Percentiles rank a stretch among this genome's conserved stretches.
These are phyloP conservation scores for Pseudocercospora vitis DNA, from an alignment of 2,329 filamentous ascomycete genomes.

Conservation along the genomic window DNA sequence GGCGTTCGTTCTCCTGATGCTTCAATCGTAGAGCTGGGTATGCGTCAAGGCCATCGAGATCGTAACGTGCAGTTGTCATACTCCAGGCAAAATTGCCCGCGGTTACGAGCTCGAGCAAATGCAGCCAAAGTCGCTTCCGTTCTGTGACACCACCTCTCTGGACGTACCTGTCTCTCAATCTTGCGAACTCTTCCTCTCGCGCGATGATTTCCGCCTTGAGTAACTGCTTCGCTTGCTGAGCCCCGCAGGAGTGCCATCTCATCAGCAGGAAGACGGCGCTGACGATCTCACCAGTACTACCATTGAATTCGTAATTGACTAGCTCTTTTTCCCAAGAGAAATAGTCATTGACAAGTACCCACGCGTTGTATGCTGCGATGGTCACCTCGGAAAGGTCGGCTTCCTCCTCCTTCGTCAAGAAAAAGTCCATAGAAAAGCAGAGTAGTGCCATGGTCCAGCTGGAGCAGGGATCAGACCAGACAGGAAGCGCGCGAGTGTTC, in stretches of 20 bases:
- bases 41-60: slow-evolving; percentile 6
- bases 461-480: background rate
- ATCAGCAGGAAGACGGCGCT: slow-evolving; percentile 14
- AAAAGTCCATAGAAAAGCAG: slow-evolving; percentile 13
- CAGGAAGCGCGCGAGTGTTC: background rate
- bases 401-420: slow-evolving; percentile 9
- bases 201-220: slow-evolving; percentile 5
- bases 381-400: slow-evolving; percentile 1
- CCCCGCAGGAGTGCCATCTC: slow-evolving; percentile 11
- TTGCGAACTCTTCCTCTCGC: slow-evolving; percentile 5
- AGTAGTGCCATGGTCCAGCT: slow-evolving; percentile 14
- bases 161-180: background rate
- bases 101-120: slow-evolving; percentile 7
- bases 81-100: slow-evolving; percentile 13
- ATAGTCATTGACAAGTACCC: slow-evolving; percentile 15
- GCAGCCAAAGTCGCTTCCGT: slow-evolving; percentile 1
- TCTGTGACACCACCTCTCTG: background rate
- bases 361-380: slow-evolving; percentile 12
- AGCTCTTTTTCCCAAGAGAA: slow-evolving; percentile 13
- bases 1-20: too few species aligned
- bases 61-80: slow-evolving; percentile 8
- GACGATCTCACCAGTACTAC: slow-evolving; percentile 8
- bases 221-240: slow-evolving; percentile 1
- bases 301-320: slow-evolving; percentile 6
- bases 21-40: slow-evolving; percentile 5